phyloP scores from a whole-genome alignment of 106 monocot species.

The Iris macrosiphon region DNA sequence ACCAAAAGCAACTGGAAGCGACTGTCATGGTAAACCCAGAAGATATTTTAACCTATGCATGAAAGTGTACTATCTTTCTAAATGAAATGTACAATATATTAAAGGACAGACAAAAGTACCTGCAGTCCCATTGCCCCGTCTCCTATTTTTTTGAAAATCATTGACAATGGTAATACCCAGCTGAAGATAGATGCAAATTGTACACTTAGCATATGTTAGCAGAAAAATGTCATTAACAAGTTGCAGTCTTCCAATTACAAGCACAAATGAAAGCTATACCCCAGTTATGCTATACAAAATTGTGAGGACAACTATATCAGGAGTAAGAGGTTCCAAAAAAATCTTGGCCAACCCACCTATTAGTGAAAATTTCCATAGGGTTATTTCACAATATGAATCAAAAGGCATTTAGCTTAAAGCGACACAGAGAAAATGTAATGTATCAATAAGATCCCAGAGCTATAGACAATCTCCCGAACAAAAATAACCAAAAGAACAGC shows the following conservation, averaged over 20 bases:
- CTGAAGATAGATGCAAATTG: constrained; percentile 26
- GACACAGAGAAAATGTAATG: background rate
- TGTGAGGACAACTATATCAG: constrained; percentile 84
- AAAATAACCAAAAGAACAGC: constrained; percentile 6
- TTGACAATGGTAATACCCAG: constrained; percentile 94
- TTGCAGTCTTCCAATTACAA: background rate
- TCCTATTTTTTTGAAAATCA: constrained; percentile 94
- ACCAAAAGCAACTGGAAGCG: constrained; percentile 95
- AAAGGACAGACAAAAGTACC: constrained; percentile 27
- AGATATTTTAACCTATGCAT: background rate
- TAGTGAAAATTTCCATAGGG: background rate
- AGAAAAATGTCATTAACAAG: too few relatives aligned
- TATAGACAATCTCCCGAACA: too few relatives aligned
- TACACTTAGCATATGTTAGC: background rate
- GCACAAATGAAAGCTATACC: constrained; percentile 27
- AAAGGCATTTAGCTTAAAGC: background rate
- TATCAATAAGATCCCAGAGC: background rate
- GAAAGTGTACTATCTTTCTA: background rate
- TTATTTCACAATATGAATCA: background rate
- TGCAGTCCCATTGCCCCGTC: constrained; percentile 82
- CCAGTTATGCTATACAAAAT: constrained; percentile 93
- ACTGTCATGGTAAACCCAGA: constrained; percentile 37
- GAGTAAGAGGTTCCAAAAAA: constrained; percentile 91
- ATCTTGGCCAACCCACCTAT: constrained; percentile 98
- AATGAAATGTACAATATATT: background rate